Base-by-base conservation (phyloP, 805 yeast genomes). In the Pichia cabralensis region DNA sequence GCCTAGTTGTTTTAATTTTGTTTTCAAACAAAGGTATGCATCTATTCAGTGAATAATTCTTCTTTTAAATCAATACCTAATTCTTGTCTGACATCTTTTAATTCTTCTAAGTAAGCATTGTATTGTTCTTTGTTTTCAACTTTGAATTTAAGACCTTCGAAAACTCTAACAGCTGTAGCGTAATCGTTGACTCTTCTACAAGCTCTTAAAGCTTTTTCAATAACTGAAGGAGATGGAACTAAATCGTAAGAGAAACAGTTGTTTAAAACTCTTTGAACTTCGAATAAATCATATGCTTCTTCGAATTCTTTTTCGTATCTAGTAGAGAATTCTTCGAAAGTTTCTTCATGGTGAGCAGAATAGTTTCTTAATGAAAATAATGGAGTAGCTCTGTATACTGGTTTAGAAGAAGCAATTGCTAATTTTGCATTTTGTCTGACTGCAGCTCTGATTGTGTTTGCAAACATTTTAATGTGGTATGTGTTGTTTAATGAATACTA, bases 101-200 rank as follows among this genome's bases (percentile, higher is more conserved):
- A 76, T 64, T 89, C 98, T 42, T 83, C 95, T 50, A 92, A 77
- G 72, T 92, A 92, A 46, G 96, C 96, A 53, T 80, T 74, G 72
- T 92, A 92, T 69, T 92, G 97, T 50, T 80, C 80, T 59, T 74
- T 77, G 68, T 80, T 84, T 64, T 89, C 96, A 46, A 92, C 97
- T 71, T 92, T 92, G 76, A 77, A 84, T 64, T 82, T 84, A 60
- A 92, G 75, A 48, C 94, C 97, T 71, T 89, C 98, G 54, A 92
- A 92, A 38, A 94, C 95, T 69, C 98, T 83, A 49, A 86, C 92
- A 37, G 98, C 98, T 41, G 97, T 88, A 42, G 98, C 96, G 67
- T 84, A 84, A 69, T 92, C 98, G 65, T 92, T 85, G 49, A 92
- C 97, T 68, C 97, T 84, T 78, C 98, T 88, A 52, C 96, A 88